These are phyloP conservation scores for Eucalyptus decipiens DNA, from an alignment of 345 rosid species.

Conservation along the genomic window DNA sequence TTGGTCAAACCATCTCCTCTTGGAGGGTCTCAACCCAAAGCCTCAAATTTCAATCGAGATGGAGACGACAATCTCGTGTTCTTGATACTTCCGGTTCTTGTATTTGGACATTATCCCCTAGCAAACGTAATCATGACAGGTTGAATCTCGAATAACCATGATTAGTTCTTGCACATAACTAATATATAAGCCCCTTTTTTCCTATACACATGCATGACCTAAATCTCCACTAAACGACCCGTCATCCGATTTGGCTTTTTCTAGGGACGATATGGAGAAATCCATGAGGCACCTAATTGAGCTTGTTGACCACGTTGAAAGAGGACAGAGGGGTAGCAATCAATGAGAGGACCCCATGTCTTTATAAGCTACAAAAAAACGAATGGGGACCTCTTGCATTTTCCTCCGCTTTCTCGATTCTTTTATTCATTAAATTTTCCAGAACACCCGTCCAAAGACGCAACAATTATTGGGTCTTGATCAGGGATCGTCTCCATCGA, in stretches of 20 bases:
- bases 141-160: not conserved
- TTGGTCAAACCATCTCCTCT: not conserved
- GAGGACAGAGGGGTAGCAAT: not conserved
- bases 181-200: not conserved
- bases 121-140: not conserved
- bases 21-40: not conserved
- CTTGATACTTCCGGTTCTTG: not conserved
- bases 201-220: not conserved
- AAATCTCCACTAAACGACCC: not conserved
- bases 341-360: not conserved
- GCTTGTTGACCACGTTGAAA: not conserved
- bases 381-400: not conserved
- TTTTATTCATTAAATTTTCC: not conserved
- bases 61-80: not conserved
- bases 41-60: not conserved
- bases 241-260: not conserved
- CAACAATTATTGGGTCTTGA: not conserved
- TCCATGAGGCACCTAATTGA: not conserved
- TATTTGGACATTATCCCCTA: not conserved
- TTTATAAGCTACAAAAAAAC: not conserved
- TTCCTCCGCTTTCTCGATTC: not conserved
- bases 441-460: not conserved
- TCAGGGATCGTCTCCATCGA: not conserved
- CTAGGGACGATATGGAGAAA: not conserved
- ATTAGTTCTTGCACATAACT: not conserved